Evolutionary conservation across 2,329 filamentous ascomycete species (phyloP).

Genomic region (Arthroderma sp.): DNA sequence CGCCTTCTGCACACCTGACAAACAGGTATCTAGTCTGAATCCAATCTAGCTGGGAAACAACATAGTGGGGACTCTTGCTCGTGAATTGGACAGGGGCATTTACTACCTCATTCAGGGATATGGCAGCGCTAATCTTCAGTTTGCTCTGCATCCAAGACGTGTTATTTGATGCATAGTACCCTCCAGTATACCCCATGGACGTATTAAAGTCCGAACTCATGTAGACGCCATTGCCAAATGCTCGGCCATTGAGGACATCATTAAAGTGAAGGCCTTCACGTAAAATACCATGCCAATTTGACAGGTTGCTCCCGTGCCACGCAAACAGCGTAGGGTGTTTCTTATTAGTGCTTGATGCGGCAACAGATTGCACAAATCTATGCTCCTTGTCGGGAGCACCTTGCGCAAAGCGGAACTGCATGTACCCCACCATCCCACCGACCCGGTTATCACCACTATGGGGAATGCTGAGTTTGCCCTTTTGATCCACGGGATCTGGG

Average conservation of each 20-base stretch:
- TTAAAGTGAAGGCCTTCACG: conserved; percentile 67
- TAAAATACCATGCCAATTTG: conserved; percentile 85
- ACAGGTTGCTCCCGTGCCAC: conserved; percentile 66
- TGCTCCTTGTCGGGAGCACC: conserved; percentile 79
- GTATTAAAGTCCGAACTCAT: conserved; percentile 49
- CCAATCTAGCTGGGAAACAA: conserved; percentile 67
- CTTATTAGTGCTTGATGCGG: conserved; percentile 13
- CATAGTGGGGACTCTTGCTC: conserved; percentile 46
- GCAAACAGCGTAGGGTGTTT: conserved; percentile 62
- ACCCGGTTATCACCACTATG: conserved; percentile 38
- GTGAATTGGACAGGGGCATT: conserved; percentile 55
- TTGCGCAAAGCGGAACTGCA: conserved; percentile 80
- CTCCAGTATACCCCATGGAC: conserved; percentile 41
- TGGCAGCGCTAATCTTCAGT: conserved; percentile 44
- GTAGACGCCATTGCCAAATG: conserved; percentile 70
- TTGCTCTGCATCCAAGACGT: conserved; percentile 53
- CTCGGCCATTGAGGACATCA: conserved; percentile 48
- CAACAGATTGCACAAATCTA: conserved; percentile 54
- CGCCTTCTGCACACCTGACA: conserved; percentile 29
- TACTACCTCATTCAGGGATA: conserved; percentile 76
- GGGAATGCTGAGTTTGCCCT: conserved; percentile 8
- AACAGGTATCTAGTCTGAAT: conserved; percentile 82
- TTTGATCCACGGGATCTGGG: conserved; percentile 7
- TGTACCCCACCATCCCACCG: conserved; percentile 50
- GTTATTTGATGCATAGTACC: not conserved